These are phyloP conservation scores for Asterophora lycoperdoides DNA, from an alignment of 768 basidiomycete species.

Conservation along the genomic window DNA sequence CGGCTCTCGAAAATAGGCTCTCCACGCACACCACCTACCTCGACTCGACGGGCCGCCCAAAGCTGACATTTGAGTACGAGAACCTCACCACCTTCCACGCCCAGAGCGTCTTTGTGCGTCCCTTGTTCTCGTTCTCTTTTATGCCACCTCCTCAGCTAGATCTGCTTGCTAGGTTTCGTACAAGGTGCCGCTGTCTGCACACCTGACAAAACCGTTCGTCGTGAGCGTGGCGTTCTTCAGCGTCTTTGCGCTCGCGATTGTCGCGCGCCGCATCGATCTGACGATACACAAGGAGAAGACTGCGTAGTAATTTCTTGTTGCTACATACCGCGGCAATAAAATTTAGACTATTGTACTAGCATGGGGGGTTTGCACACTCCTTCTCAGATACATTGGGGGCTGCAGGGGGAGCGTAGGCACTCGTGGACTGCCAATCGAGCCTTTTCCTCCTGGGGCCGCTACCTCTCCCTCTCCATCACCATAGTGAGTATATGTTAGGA, in stretches of 20 bases:
- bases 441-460: slow-evolving; percentile 8
- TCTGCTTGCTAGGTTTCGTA: slow-evolving; percentile 67
- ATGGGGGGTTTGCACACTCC: too few relatives aligned
- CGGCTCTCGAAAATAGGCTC: slow-evolving; percentile 53
- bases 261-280: slow-evolving; percentile 43
- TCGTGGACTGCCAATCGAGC: neutral
- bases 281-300: slow-evolving; percentile 43
- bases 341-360: slow-evolving; percentile 6
- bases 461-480: slow-evolving; percentile 1
- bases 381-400: too few relatives aligned
- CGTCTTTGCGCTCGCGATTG: slow-evolving; percentile 51
- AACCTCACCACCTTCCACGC: slow-evolving; percentile 77
- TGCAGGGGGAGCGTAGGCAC: too few relatives aligned
- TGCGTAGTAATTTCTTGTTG: slow-evolving; percentile 18
- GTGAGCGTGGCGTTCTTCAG: slow-evolving; percentile 68
- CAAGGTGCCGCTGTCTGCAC: slow-evolving; percentile 73
- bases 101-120: slow-evolving; percentile 76
- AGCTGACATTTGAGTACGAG: slow-evolving; percentile 67
- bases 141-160: neutral
- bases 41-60: slow-evolving; percentile 86
- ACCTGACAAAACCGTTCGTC: slow-evolving; percentile 80
- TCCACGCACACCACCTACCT: slow-evolving; percentile 84
- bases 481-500: slow-evolving; percentile 17
- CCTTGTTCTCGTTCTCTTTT: neutral
- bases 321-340: slow-evolving; percentile 5